Conservation (phyloP, 345 rosid species). For the Pugionium cornutum region DNA sequence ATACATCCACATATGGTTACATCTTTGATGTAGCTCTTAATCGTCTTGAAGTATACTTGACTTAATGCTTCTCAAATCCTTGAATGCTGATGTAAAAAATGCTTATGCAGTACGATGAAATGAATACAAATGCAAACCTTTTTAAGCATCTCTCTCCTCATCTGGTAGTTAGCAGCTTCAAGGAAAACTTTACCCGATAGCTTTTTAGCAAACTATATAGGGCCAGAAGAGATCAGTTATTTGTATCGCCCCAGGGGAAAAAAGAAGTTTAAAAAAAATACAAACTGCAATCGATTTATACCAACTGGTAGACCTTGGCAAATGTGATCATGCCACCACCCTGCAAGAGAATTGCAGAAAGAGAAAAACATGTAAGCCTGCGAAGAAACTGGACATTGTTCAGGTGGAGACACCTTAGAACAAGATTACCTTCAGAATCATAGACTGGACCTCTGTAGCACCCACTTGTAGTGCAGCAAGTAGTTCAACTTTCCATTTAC, state of each 20-base stretch:
- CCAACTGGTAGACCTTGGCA: conserved; percentile 75
- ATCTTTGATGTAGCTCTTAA: neutral
- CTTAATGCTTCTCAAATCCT: conserved; percentile 14
- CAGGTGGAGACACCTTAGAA: neutral
- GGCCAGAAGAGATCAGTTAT: conserved; percentile 26
- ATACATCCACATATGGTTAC: neutral
- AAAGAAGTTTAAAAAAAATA: conserved; percentile 29
- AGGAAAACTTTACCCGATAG: conserved; percentile 65
- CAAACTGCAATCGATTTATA: conserved; percentile 36
- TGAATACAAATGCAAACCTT: conserved; percentile 49
- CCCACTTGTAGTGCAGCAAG: conserved; percentile 62
- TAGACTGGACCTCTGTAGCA: conserved; percentile 60
- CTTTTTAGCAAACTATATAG: conserved; percentile 59
- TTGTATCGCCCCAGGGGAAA: conserved; percentile 10
- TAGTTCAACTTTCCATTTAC: conserved; percentile 65
- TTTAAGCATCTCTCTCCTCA: conserved; percentile 69
- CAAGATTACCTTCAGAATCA: conserved; percentile 66
- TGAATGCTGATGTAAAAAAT: neutral
- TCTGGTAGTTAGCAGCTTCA: conserved; percentile 88
- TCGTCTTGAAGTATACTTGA: too few relatives aligned
- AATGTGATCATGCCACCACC: conserved; percentile 76
- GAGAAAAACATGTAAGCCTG: conserved; percentile 9
- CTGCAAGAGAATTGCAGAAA: conserved; percentile 42
- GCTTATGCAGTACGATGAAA: conserved; percentile 7
- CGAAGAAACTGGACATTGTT: conserved; percentile 6